phyloP scores from a whole-genome alignment of 768 basidiomycete species.

The Coprinellus micaceus region DNA sequence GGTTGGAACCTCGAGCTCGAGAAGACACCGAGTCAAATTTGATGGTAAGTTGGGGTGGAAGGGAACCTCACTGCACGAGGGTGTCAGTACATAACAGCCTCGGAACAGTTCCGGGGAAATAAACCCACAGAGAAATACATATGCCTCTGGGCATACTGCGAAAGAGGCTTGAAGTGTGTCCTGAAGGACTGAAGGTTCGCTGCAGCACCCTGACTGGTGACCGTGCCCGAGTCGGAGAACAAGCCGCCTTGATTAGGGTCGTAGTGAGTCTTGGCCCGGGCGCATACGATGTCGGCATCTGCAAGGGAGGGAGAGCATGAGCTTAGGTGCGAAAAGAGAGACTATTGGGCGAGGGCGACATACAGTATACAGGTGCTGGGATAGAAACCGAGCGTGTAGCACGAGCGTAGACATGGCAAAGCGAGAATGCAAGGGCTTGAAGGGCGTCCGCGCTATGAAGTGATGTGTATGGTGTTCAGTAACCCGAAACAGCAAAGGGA shows the following conservation, averaged over 20 bases:
- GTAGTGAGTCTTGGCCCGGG: slow-evolving; percentile 31
- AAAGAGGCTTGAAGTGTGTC: slow-evolving; percentile 45
- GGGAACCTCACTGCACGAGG: too few relatives aligned
- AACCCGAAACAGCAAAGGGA: background rate
- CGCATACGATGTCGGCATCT: slow-evolving; percentile 74
- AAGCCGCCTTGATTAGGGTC: slow-evolving; percentile 44
- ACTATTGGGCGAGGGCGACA: slow-evolving; percentile 17
- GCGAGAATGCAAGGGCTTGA: slow-evolving; percentile 62
- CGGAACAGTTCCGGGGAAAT: background rate
- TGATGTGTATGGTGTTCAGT: slow-evolving; percentile 3
- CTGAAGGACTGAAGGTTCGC: slow-evolving; percentile 45
- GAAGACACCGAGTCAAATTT: too few relatives aligned
- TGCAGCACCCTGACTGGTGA: slow-evolving; percentile 30
- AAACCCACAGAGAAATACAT: slow-evolving; percentile 41
- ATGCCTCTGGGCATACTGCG: slow-evolving; percentile 27
- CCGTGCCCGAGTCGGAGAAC: slow-evolving; percentile 34
- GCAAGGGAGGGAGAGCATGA: background rate
- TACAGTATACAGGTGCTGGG: slow-evolving; percentile 77
- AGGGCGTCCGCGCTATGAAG: slow-evolving; percentile 55
- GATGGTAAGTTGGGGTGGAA: too few relatives aligned
- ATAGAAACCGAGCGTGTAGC: slow-evolving; percentile 78
- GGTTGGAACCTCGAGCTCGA: too few relatives aligned
- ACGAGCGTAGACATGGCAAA: slow-evolving; percentile 75
- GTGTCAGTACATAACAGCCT: background rate
- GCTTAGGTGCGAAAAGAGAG: background rate